phyloP scores from a whole-genome alignment of 305 asterid genomes.

The Fraxinus floribunda region DNA sequence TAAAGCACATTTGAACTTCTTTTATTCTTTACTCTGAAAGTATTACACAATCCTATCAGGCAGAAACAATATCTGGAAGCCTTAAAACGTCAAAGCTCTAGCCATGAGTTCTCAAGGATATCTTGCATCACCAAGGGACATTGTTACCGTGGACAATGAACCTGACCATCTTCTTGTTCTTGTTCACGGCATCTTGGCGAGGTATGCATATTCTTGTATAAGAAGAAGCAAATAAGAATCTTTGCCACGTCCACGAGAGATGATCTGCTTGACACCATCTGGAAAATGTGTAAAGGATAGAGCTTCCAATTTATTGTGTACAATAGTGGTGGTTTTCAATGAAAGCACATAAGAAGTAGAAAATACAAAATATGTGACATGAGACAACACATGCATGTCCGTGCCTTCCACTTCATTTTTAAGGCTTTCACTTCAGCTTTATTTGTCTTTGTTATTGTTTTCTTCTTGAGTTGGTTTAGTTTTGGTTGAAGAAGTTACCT shows the following conservation, averaged over 20 bases:
- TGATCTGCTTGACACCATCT: not conserved
- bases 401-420: not conserved
- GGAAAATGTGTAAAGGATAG: slow-evolving; percentile 12
- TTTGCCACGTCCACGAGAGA: not conserved
- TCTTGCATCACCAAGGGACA: slow-evolving; percentile 44
- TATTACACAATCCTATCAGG: slow-evolving; percentile 41
- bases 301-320: not conserved
- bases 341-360: not conserved
- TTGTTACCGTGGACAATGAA: slow-evolving; percentile 46
- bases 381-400: not conserved
- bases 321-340: slow-evolving; percentile 6
- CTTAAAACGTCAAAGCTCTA: slow-evolving; percentile 41
- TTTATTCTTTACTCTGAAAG: slow-evolving; percentile 17
- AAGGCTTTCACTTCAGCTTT: not conserved
- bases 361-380: not conserved
- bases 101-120: slow-evolving; percentile 63
- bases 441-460: not conserved
- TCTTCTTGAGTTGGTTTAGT: not conserved
- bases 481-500: not conserved
- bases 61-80: slow-evolving; percentile 48
- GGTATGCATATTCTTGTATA: slow-evolving; percentile 44
- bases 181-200: slow-evolving; percentile 95
- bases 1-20: not conserved
- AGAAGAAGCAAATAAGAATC: slow-evolving; percentile 15
- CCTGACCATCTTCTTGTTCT: slow-evolving; percentile 95